These are phyloP conservation scores for Hypoxylon cercidicola DNA, from an alignment of 495 filamentous ascomycete genomes.

Conservation along the genomic window DNA sequence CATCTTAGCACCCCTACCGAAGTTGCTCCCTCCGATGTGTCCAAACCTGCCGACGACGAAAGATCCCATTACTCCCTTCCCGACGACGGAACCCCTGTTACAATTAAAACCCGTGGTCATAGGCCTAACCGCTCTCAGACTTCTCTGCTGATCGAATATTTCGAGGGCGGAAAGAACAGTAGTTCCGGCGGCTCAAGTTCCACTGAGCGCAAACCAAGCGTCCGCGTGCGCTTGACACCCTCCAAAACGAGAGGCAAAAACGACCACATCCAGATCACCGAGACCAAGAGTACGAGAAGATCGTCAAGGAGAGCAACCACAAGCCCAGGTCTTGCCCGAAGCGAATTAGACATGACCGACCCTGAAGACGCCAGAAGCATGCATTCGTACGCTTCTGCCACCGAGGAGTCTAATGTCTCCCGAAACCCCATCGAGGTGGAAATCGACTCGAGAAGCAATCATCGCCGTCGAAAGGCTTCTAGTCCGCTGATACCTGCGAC, in stretches of 20 bases:
- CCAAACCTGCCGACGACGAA: constrained; percentile 74
- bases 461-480: constrained; percentile 59
- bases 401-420: constrained; percentile 78
- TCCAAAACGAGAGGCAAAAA: constrained; percentile 67
- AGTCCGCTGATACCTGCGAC: constrained; percentile 64
- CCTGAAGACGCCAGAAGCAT: constrained; percentile 60
- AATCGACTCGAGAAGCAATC: constrained; percentile 63
- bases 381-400: constrained; percentile 75
- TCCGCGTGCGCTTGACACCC: constrained; percentile 93
- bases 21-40: constrained; percentile 75
- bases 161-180: constrained; percentile 80
- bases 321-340: constrained; percentile 69
- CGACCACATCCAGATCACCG: constrained; percentile 85
- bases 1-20: constrained; percentile 66
- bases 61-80: constrained; percentile 84
- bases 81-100: constrained; percentile 94
- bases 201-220: constrained; percentile 77
- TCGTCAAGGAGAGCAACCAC: constrained; percentile 69
- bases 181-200: constrained; percentile 53
- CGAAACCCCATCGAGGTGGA: constrained; percentile 86
- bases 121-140: constrained; percentile 79
- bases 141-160: constrained; percentile 97
- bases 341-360: constrained; percentile 51
- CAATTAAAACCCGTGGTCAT: constrained; percentile 78
- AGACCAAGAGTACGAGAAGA: constrained; percentile 67